Conservation (phyloP, 306 rosid species). For the Arachis stenosperma region DNA sequence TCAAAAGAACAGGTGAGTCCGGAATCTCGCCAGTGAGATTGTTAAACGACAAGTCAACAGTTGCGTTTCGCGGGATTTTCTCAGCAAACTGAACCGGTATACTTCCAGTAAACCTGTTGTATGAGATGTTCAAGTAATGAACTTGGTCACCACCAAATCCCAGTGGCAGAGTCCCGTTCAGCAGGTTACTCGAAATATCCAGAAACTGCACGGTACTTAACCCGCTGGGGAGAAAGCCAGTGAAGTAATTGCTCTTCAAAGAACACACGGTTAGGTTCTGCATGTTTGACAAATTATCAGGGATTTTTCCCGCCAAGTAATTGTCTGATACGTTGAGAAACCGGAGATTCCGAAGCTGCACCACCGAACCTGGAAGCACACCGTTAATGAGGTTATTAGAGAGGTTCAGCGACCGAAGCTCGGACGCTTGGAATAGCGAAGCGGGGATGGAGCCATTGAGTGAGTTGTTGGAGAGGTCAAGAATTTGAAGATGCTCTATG, state of each 20-base stretch:
- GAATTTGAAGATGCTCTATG: slow-evolving; percentile 61
- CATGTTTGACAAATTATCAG: slow-evolving; percentile 51
- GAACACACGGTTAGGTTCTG: slow-evolving; percentile 50
- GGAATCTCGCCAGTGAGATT: slow-evolving; percentile 73
- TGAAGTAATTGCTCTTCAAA: slow-evolving; percentile 68
- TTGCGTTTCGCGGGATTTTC: slow-evolving; percentile 57
- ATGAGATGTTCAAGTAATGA: slow-evolving; percentile 64
- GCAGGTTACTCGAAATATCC: slow-evolving; percentile 82
- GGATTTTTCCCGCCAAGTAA: slow-evolving; percentile 72
- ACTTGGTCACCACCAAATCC: slow-evolving; percentile 62
- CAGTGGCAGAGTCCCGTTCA: slow-evolving; percentile 70
- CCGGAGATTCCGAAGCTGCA: slow-evolving; percentile 48
- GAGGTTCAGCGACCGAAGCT: slow-evolving; percentile 61
- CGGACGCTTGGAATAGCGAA: slow-evolving; percentile 56
- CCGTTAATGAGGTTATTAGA: slow-evolving; percentile 67
- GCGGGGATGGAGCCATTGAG: slow-evolving; percentile 78
- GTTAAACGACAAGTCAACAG: slow-evolving; percentile 80
- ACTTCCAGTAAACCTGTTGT: slow-evolving; percentile 67
- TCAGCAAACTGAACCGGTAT: slow-evolving; percentile 57
- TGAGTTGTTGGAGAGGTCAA: slow-evolving; percentile 84
- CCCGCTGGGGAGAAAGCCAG: slow-evolving; percentile 57
- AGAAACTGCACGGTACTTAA: slow-evolving; percentile 48
- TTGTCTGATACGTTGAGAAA: slow-evolving; percentile 82
- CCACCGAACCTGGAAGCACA: slow-evolving; percentile 50
- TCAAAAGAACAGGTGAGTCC: slow-evolving; percentile 43